Evolutionary conservation across 2,329 filamentous ascomycete species (phyloP).

Genomic region (Ascomycota sp.): DNA sequence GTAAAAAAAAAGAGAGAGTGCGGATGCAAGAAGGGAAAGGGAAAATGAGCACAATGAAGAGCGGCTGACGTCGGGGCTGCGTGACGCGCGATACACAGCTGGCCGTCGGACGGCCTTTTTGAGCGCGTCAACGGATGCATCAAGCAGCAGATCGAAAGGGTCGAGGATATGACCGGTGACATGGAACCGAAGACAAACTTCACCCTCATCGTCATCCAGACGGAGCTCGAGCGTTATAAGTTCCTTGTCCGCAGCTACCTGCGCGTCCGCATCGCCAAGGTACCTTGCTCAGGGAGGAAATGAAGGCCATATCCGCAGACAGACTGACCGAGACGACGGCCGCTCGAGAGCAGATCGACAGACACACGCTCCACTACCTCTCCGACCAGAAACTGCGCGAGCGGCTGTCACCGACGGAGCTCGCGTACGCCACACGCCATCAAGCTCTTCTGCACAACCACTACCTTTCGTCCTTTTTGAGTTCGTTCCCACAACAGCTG

Average conservation of each 20-base stretch:
- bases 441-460: conserved; percentile 69
- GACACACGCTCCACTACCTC: conserved; percentile 55
- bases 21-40: no score
- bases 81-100: conserved; percentile 21
- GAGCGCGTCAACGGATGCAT: conserved; percentile 61
- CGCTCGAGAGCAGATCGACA: conserved; percentile 40
- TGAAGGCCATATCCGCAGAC: no score
- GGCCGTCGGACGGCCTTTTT: conserved; percentile 53
- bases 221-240: conserved; percentile 85
- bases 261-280: conserved; percentile 72
- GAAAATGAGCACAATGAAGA: no score
- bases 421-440: conserved; percentile 66
- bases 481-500: conserved; percentile 56
- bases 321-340: no score
- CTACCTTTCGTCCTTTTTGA: conserved; percentile 69
- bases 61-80: not conserved
- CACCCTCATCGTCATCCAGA: conserved; percentile 83
- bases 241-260: conserved; percentile 73
- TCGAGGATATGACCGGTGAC: conserved; percentile 60
- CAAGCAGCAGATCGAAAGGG: conserved; percentile 46
- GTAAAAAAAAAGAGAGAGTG: no score
- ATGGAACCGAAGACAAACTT: conserved; percentile 88
- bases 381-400: conserved; percentile 30
- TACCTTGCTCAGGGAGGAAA: conserved; percentile 11
- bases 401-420: conserved; percentile 57